Percentiles rank a stretch among this genome's conserved stretches.
Conservation (phyloP, 768 basidiomycete genomes). For the Boletus eberwhitei region DNA sequence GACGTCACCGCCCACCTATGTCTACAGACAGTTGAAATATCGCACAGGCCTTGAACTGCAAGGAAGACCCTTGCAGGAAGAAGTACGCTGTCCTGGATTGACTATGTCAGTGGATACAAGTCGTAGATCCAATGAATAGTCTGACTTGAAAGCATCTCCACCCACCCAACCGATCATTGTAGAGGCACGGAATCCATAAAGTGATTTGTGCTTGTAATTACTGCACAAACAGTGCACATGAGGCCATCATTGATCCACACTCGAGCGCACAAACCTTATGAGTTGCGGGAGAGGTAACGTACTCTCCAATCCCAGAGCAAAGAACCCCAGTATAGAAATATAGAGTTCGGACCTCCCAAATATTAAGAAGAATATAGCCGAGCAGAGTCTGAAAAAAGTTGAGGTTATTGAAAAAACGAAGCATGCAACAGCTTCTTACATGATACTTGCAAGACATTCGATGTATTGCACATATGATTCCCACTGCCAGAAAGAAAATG, state of each 20-base stretch:
- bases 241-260: constrained; percentile 11
- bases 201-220: constrained; percentile 72
- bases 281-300: constrained; percentile 85
- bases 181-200: constrained; percentile 83
- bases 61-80: constrained; percentile 64
- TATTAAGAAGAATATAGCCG: constrained; percentile 72
- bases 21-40: constrained; percentile 83
- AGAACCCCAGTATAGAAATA: constrained; percentile 63
- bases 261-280: constrained; percentile 50
- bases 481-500: constrained; percentile 87
- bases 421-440: constrained; percentile 42
- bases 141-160: constrained; percentile 83
- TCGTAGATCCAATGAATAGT: constrained; percentile 7
- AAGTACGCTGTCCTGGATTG: constrained; percentile 68
- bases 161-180: constrained; percentile 82
- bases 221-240: constrained; percentile 37
- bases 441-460: constrained; percentile 76
- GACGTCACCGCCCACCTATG: constrained; percentile 47
- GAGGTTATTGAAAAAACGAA: constrained; percentile 6
- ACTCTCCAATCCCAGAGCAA: constrained; percentile 80
- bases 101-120: constrained; percentile 16
- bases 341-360: constrained; percentile 62
- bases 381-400: constrained; percentile 45
- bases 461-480: constrained; percentile 70
- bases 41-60: constrained; percentile 82